Percentiles rank a stretch among this genome's conserved stretches.
Evolutionary conservation across 202 grass and related monocot genomes (phyloP).

Genomic region (Panicum hallii): DNA sequence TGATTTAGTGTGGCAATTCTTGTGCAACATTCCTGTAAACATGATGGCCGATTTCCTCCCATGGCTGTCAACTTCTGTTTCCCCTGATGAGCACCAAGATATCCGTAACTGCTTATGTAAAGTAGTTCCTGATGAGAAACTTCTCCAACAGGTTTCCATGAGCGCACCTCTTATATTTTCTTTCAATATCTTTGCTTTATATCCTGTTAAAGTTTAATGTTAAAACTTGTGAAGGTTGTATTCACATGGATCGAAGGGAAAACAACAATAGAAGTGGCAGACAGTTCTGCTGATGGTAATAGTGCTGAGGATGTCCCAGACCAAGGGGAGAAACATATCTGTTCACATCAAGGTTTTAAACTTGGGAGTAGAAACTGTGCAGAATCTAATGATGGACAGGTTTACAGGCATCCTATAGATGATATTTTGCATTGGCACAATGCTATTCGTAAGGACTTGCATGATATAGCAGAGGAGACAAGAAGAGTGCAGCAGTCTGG

Average conservation of each 20-base stretch:
- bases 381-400: constrained; percentile 44
- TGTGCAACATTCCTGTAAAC: constrained; percentile 85
- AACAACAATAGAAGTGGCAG: constrained; percentile 39
- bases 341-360: constrained; percentile 48
- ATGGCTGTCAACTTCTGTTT: constrained; percentile 77
- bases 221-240: constrained; percentile 68
- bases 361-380: constrained; percentile 54
- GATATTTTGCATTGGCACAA: constrained; percentile 97
- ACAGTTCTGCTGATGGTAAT: constrained; percentile 32
- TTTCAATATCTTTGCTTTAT: constrained; percentile 36
- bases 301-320: constrained; percentile 46
- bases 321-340: constrained; percentile 42
- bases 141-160: constrained; percentile 79
- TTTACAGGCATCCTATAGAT: constrained; percentile 74
- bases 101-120: constrained; percentile 75
- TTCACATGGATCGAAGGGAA: constrained; percentile 80
- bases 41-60: constrained; percentile 90
- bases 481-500: constrained; percentile 70
- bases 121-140: constrained; percentile 84
- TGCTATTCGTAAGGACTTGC: constrained; percentile 79
- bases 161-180: constrained; percentile 27
- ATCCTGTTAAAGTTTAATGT: constrained; percentile 52
- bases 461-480: constrained; percentile 79
- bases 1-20: constrained; percentile 93
- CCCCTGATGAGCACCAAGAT: constrained; percentile 77